Evolutionary conservation across 1,284 basidiomycete genomes (phyloP).

Genomic region (Rhizoctonia solani): DNA sequence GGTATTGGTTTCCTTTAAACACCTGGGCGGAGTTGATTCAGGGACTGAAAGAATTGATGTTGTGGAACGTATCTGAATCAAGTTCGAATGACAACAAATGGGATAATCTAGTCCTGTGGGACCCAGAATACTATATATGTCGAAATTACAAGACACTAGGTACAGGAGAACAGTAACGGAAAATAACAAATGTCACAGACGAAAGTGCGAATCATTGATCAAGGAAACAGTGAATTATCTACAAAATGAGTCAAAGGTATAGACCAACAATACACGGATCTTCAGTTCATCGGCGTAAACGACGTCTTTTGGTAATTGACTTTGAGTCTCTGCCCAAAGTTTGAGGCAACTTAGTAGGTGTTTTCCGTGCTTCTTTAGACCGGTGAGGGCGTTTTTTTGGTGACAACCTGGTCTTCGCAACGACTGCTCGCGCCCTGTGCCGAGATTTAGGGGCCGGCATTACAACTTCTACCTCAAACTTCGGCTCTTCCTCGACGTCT

Average conservation of each 20-base stretch:
- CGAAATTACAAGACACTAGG: neutral
- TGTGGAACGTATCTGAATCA: too few relatives aligned
- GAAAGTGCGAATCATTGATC: neutral
- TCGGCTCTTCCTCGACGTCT: constrained; percentile 11
- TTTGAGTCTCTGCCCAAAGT: neutral
- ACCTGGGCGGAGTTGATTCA: too few relatives aligned
- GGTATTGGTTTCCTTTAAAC: neutral
- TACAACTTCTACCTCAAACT: neutral
- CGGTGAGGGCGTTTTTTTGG: constrained; percentile 13
- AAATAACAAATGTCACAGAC: neutral
- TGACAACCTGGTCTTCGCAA: too few relatives aligned
- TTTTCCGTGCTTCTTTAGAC: constrained; percentile 2
- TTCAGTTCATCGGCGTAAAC: constrained; percentile 5
- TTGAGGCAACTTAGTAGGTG: constrained; percentile 7
- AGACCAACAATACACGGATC: neutral
- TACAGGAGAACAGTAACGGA: neutral
- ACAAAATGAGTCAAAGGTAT: neutral
- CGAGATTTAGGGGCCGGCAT: neutral
- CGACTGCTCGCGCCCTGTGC: neutral
- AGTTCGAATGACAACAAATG: neutral
- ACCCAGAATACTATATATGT: neutral
- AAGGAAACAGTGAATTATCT: too few relatives aligned
- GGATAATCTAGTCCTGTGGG: too few relatives aligned
- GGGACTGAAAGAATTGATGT: too few relatives aligned
- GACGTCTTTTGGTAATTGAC: constrained; percentile 5